A percentile compares a stretch with the other conserved stretches of the same genome.
phyloP scores from a whole-genome alignment of 2,329 filamentous ascomycete species.

The Elsinoe ampelina region DNA sequence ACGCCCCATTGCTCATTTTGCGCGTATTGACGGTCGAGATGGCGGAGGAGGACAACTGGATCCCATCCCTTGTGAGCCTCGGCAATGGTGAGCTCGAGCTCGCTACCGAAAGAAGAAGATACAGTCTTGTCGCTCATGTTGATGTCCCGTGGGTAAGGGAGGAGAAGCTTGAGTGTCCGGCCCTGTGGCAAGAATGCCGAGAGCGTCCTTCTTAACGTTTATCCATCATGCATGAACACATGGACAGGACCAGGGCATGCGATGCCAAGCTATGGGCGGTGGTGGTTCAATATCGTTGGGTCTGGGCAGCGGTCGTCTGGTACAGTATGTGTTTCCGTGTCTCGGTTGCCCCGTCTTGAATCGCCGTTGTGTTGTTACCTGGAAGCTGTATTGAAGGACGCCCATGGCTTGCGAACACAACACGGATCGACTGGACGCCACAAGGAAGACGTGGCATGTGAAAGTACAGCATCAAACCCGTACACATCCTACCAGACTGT shows the following conservation, averaged over 20 bases:
- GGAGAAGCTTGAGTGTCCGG: background rate
- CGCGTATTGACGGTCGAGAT: background rate
- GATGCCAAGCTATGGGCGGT: background rate
- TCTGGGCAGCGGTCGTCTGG: background rate
- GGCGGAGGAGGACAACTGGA: background rate
- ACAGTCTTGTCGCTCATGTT: background rate
- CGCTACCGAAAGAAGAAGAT: background rate
- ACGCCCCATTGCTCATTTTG: background rate
- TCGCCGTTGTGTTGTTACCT: background rate
- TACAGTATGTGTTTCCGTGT: background rate
- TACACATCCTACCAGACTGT: no score
- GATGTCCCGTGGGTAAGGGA: background rate
- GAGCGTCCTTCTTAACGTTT: background rate
- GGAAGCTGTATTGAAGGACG: background rate
- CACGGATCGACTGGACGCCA: background rate
- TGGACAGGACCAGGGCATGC: no score
- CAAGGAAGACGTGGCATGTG: no score
- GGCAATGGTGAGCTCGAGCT: slow-evolving; percentile 5
- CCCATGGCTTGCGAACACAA: background rate
- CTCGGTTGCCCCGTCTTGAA: slow-evolving; percentile 1
- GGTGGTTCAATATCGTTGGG: background rate
- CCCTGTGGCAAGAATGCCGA: background rate
- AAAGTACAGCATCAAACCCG: no score
- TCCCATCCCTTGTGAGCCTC: slow-evolving; percentile 5
- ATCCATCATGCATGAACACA: background rate